Conservation (phyloP, 169 alveolate species). For the Plasmodium inui region DNA sequence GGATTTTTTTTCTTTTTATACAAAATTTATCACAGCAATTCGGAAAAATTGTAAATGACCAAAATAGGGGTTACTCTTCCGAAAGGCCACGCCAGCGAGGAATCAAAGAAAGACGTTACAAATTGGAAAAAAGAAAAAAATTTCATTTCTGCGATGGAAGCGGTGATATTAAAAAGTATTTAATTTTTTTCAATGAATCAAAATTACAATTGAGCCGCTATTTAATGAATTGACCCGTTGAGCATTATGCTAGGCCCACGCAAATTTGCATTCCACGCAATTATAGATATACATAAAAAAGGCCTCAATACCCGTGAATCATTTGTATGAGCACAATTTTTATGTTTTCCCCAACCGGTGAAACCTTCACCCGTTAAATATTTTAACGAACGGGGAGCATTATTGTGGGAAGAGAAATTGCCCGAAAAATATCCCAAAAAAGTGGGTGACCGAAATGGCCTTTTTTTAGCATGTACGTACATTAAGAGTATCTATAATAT, state of each 20-base stretch:
- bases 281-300: too few species aligned
- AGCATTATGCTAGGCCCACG: neutral
- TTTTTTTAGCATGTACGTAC: slow-evolving; percentile 18
- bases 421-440: neutral
- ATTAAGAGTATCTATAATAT: neutral
- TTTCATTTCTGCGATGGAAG: neutral
- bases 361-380: neutral
- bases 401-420: neutral
- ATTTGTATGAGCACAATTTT: neutral
- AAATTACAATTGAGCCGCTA: too few species aligned
- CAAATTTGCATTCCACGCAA: neutral
- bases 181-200: too few species aligned
- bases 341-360: neutral
- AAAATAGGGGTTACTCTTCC: neutral
- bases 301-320: neutral
- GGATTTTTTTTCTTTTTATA: too few species aligned
- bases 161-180: neutral
- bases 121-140: neutral
- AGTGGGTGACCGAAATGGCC: slow-evolving; percentile 12
- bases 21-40: neutral
- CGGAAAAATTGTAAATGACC: neutral
- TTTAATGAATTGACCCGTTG: neutral
- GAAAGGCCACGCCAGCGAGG: neutral
- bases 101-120: neutral
- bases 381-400: neutral